Conservation (phyloP, 768 basidiomycete species). For the Suillus plorans region DNA sequence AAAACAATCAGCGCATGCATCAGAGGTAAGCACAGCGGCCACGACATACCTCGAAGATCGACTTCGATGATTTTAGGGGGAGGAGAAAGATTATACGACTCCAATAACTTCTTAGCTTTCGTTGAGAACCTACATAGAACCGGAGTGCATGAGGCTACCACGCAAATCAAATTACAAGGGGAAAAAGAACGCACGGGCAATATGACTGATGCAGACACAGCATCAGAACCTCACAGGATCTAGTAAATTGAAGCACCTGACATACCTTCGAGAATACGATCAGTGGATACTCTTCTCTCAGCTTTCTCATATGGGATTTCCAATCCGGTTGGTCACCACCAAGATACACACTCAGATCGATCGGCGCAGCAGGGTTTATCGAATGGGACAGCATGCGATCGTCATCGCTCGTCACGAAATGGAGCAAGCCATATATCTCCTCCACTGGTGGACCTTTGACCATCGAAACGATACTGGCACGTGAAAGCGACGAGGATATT, state of each 20-base stretch:
- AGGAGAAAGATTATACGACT: conserved; percentile 58
- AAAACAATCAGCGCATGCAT: neutral
- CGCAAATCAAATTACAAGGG: neutral
- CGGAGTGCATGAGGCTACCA: neutral
- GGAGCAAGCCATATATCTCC: conserved; percentile 73
- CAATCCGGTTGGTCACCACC: conserved; percentile 37
- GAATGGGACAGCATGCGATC: conserved; percentile 40
- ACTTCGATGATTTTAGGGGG: conserved; percentile 73
- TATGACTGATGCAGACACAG: conserved; percentile 51
- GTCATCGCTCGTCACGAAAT: conserved; percentile 52
- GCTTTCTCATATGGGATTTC: conserved; percentile 31
- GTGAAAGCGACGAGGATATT: conserved; percentile 33
- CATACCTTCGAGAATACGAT: conserved; percentile 82
- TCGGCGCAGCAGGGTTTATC: conserved; percentile 43
- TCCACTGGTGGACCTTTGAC: conserved; percentile 40
- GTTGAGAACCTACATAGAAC: conserved; percentile 25
- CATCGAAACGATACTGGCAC: conserved; percentile 40
- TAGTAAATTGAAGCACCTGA: conserved; percentile 6
- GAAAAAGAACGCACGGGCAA: conserved; percentile 58
- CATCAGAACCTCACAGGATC: neutral
- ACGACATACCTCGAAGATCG: conserved; percentile 58
- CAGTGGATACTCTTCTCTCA: conserved; percentile 58
- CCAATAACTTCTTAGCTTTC: conserved; percentile 47
- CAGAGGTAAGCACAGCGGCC: neutral
- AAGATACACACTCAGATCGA: conserved; percentile 53